Base-by-base conservation (phyloP, 2,329 filamentous ascomycete species). In the Emergomyces pasteurianus region DNA sequence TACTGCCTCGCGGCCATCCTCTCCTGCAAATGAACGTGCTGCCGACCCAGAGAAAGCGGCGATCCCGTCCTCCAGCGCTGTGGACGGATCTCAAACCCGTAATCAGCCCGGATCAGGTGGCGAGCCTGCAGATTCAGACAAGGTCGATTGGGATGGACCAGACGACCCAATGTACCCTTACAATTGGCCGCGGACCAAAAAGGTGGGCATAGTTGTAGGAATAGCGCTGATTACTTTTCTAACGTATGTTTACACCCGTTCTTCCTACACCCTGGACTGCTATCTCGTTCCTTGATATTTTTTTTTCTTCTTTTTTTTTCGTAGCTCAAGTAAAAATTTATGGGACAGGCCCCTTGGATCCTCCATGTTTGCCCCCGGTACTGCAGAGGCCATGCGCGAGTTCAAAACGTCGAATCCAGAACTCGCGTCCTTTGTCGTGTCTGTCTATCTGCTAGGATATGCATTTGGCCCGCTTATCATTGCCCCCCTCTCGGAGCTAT, bases 401-500 rank as follows among this genome's bases (percentile, higher is more conserved):
- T 81, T 83, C 59, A 64, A 74, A 47, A 75, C 75, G 47, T 67
- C 67, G 3, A 75, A 75, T 61, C 64, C 68, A 4, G 78, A 77
- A 7, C 65, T 81, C 1, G 78, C 73, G 2, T 73, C 81, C 14
- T 79, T 85, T 67, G 79, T 81, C 14, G 82, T 85, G 43, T 83
- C 80, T 61, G 84, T 87, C 62, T 86, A 84, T 67, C 71, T 86
- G 2, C 71, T 86, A 0, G 83, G 83, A 0, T 86, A 84, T 63
- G 80, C 79, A 1, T 64, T 87, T 6, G 86, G 86, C 0, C 86
- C 86, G 0, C 69, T 88, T 16, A 67, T 88, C 2, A 86, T 83
- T 82, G 84, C 83, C 5, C 85, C 85, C 1, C 68, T 88, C 21
- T 83, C 80, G 38, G 86, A 88, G 68, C 77, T 86, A 2, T 86